Percentiles rank a stretch among this genome's conserved stretches.
phyloP scores from a whole-genome alignment of 2,329 filamentous ascomycete genomes.

The Fusarium buxicola region DNA sequence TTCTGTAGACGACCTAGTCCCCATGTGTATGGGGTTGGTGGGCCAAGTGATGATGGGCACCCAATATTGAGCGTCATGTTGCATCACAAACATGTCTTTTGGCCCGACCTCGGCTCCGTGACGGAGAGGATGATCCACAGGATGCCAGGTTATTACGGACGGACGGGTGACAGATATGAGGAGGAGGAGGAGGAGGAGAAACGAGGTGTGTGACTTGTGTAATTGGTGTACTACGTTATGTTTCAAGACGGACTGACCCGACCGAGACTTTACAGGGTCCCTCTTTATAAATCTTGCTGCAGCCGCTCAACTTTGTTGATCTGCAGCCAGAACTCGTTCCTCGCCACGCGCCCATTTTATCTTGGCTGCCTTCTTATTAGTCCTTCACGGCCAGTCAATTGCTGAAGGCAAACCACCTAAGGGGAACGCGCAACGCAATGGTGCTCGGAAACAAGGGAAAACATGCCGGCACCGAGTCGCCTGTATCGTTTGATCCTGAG shows the following conservation, averaged over 20 bases:
- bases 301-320: constrained; percentile 8
- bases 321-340: constrained; percentile 12
- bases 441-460: constrained; percentile 30
- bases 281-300: constrained; percentile 25
- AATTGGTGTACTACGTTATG: constrained; percentile 4
- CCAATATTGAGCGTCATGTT: constrained; percentile 13
- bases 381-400: constrained; percentile 9
- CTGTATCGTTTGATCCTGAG: constrained; percentile 41
- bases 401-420: neutral
- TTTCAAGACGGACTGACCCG: constrained; percentile 23
- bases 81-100: neutral
- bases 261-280: constrained; percentile 26
- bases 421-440: constrained; percentile 29
- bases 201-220: constrained; percentile 15
- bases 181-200: neutral
- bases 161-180: constrained; percentile 2
- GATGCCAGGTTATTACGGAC: constrained; percentile 19
- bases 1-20: constrained; percentile 10
- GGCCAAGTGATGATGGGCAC: constrained; percentile 14
- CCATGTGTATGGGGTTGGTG: constrained; percentile 10
- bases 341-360: neutral
- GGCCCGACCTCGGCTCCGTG: constrained; percentile 37
- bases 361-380: neutral
- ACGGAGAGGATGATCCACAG: constrained; percentile 17
- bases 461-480: constrained; percentile 34